phyloP scores from a whole-genome alignment of 1,139 yeast species.

The Meyerozyma athensensis region DNA sequence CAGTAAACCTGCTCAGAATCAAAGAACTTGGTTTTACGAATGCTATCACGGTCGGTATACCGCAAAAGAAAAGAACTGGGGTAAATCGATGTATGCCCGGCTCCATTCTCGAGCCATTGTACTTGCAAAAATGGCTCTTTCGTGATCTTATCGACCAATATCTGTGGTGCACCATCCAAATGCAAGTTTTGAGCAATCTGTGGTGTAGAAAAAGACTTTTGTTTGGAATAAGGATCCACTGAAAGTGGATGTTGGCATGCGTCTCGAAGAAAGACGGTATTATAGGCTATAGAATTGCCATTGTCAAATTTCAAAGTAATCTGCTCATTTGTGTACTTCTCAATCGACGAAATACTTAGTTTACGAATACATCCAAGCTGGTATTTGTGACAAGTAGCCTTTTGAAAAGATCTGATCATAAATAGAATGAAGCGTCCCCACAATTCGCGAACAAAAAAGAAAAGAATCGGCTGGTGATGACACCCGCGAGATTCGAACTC shows the following conservation, averaged over 20 bases:
- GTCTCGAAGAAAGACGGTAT: slow-evolving; percentile 61
- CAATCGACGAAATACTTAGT: neutral
- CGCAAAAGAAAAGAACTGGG: slow-evolving; percentile 43
- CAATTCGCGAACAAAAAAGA: neutral
- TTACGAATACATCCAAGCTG: neutral
- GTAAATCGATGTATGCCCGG: slow-evolving; percentile 33
- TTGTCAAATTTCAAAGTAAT: slow-evolving; percentile 19
- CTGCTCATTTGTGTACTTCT: slow-evolving; percentile 14
- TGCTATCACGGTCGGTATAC: slow-evolving; percentile 32
- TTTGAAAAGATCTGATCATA: neutral
- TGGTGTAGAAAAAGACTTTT: slow-evolving; percentile 65
- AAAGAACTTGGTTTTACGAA: slow-evolving; percentile 30
- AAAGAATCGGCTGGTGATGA: slow-evolving; percentile 25
- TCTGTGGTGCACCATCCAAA: slow-evolving; percentile 23
- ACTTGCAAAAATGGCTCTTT: slow-evolving; percentile 36
- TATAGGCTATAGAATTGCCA: slow-evolving; percentile 35
- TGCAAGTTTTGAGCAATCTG: slow-evolving; percentile 26
- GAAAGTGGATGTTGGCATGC: slow-evolving; percentile 49
- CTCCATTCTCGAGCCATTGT: slow-evolving; percentile 51
- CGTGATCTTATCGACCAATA: slow-evolving; percentile 18
- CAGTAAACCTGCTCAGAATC: slow-evolving; percentile 36
- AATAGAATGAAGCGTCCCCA: neutral
- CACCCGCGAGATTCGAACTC: slow-evolving; percentile 55
- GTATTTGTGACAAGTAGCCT: too few species aligned
- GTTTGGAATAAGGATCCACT: slow-evolving; percentile 54